phyloP scores from a whole-genome alignment of 169 alveolate species.

The Toxoplasma gondii region DNA sequence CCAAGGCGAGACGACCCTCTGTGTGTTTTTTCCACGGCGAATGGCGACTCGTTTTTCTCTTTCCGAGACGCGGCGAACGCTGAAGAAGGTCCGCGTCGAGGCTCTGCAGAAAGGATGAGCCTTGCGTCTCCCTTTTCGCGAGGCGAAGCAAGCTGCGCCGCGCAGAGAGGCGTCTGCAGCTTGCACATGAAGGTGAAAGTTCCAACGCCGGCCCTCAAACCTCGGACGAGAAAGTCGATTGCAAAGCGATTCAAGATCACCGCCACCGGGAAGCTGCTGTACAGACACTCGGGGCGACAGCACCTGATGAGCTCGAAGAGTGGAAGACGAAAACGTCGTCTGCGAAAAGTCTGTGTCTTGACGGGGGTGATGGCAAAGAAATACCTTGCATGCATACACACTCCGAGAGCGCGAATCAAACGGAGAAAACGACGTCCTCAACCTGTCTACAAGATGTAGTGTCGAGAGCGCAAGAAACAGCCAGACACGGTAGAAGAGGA shows the following conservation, averaged over 20 bases:
- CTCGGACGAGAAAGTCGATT: conserved; percentile 83
- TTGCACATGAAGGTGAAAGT: conserved; percentile 32
- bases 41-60: not conserved
- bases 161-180: not conserved
- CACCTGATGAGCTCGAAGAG: conserved; percentile 76
- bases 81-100: not conserved
- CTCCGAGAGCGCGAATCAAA: conserved; percentile 2
- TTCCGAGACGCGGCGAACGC: not conserved
- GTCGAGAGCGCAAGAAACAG: no score
- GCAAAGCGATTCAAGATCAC: conserved; percentile 85
- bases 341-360: conserved; percentile 35
- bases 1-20: not conserved
- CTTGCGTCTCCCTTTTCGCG: no score
- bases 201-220: conserved; percentile 79
- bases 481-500: no score
- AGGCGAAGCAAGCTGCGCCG: not conserved
- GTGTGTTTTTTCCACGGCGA: not conserved
- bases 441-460: not conserved
- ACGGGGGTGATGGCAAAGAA: not conserved
- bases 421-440: not conserved
- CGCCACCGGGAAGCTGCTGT: conserved; percentile 83
- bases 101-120: no score
- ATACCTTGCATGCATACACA: conserved; percentile 14
- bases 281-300: conserved; percentile 80
- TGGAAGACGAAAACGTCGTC: conserved; percentile 60